Conservation (phyloP, 352 stramenopile species). For the Plasmopara muralis region DNA sequence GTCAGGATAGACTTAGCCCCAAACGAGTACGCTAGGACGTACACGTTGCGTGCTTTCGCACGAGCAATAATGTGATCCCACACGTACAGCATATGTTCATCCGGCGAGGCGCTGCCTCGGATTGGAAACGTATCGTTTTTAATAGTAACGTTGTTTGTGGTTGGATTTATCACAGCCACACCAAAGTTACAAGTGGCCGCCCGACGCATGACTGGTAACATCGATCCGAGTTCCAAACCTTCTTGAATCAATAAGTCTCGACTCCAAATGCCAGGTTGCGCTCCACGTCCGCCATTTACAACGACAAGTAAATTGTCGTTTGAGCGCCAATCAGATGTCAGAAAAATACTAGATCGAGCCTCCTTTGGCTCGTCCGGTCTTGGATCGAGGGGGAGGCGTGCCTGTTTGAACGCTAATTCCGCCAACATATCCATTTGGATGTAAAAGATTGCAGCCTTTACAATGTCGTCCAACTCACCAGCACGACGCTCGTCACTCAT, state of each 20-base stretch:
- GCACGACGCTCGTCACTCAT: slow-evolving; percentile 68
- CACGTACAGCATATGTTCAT: slow-evolving; percentile 69
- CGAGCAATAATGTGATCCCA: slow-evolving; percentile 71
- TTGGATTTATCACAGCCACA: slow-evolving; percentile 64
- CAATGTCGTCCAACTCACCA: slow-evolving; percentile 66
- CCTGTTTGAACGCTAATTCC: slow-evolving; percentile 69
- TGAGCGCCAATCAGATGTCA: slow-evolving; percentile 59
- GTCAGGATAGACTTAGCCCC: slow-evolving; percentile 63
- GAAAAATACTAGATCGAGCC: slow-evolving; percentile 59
- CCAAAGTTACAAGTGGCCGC: slow-evolving; percentile 40
- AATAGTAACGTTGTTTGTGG: slow-evolving; percentile 66
- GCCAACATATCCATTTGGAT: slow-evolving; percentile 83
- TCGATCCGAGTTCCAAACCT: slow-evolving; percentile 65
- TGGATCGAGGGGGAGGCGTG: slow-evolving; percentile 52
- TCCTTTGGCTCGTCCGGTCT: slow-evolving; percentile 58
- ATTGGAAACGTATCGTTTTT: slow-evolving; percentile 49
- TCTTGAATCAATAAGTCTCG: slow-evolving; percentile 71
- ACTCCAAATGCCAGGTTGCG: slow-evolving; percentile 75
- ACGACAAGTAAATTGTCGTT: slow-evolving; percentile 61
- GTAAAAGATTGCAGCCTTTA: slow-evolving; percentile 78
- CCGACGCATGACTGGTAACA: slow-evolving; percentile 59
- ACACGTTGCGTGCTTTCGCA: slow-evolving; percentile 49
- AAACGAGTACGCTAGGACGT: slow-evolving; percentile 64
- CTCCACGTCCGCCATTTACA: slow-evolving; percentile 58
- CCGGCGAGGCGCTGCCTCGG: slow-evolving; percentile 45